These are phyloP conservation scores for Suillus hirtellus DNA, from an alignment of 768 basidiomycete genomes.

Conservation along the genomic window DNA sequence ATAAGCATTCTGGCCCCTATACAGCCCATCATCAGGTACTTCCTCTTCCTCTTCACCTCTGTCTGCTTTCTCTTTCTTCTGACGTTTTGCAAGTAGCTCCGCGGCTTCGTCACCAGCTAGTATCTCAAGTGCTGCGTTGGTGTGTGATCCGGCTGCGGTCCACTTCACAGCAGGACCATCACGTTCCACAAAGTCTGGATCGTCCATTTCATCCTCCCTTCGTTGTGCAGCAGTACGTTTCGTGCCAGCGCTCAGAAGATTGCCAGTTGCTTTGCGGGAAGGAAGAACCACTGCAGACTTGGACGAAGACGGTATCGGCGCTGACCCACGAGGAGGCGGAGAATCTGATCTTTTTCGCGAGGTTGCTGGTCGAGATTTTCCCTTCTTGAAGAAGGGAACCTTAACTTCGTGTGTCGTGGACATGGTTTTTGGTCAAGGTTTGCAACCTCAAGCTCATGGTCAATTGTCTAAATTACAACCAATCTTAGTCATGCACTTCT, in stretches of 20 bases:
- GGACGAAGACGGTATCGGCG: constrained; percentile 31
- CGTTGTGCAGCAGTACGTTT: constrained; percentile 59
- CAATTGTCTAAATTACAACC: neutral
- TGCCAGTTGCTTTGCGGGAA: constrained; percentile 61
- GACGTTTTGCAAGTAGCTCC: constrained; percentile 71
- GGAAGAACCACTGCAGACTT: constrained; percentile 80
- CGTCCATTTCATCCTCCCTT: constrained; percentile 50
- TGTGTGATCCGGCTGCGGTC: constrained; percentile 76
- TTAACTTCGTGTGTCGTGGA: constrained; percentile 39
- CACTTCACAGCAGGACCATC: constrained; percentile 70
- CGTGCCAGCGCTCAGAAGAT: constrained; percentile 77
- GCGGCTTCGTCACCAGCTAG: constrained; percentile 82
- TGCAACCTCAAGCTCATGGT: too few relatives aligned
- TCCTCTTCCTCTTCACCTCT: constrained; percentile 53
- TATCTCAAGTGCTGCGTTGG: constrained; percentile 71
- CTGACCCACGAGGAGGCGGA: constrained; percentile 35
- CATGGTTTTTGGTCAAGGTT: constrained; percentile 24
- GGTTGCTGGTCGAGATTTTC: constrained; percentile 75
- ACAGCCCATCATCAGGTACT: constrained; percentile 79
- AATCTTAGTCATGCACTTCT: constrained; percentile 10
- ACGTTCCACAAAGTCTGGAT: constrained; percentile 54
- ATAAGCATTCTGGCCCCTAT: constrained; percentile 84
- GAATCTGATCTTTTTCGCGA: constrained; percentile 74
- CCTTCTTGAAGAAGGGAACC: constrained; percentile 90
- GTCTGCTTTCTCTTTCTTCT: constrained; percentile 53